Conservation (phyloP, 1,139 yeast genomes). For the Nakaseomyces kungkrabaensis region DNA sequence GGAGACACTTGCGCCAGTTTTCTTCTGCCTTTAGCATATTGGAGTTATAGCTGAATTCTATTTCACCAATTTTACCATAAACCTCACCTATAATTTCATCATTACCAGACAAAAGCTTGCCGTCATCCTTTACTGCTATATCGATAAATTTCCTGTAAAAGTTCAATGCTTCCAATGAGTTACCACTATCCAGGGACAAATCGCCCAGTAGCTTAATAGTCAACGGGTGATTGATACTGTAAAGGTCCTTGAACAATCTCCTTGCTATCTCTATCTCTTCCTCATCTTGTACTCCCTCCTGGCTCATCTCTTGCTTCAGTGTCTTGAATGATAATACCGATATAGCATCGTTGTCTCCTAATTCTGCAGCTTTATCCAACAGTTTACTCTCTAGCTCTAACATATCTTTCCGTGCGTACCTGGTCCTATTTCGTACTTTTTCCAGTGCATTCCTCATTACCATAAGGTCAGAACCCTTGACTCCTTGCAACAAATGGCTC, state of each 20-base stretch:
- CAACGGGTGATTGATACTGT: constrained; percentile 51
- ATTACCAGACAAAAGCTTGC: constrained; percentile 42
- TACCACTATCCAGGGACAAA: constrained; percentile 42
- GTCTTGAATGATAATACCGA: constrained; percentile 60
- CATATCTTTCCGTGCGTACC: constrained; percentile 45
- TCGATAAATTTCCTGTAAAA: constrained; percentile 48
- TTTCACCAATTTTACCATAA: constrained; percentile 56
- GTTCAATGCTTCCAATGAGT: constrained; percentile 42
- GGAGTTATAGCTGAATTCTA: constrained; percentile 43
- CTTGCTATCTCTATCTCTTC: constrained; percentile 60
- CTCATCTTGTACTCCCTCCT: constrained; percentile 17
- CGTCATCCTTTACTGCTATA: constrained; percentile 28
- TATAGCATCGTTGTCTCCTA: constrained; percentile 75
- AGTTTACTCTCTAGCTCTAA: constrained; percentile 57
- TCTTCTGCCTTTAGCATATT: constrained; percentile 43
- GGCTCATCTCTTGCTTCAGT: constrained; percentile 21
- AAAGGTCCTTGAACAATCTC: constrained; percentile 49
- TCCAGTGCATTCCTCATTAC: constrained; percentile 57
- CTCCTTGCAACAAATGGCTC: constrained; percentile 39
- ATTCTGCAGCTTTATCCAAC: constrained; percentile 72
- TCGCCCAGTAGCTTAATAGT: constrained; percentile 70
- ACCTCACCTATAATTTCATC: constrained; percentile 55
- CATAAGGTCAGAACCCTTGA: constrained; percentile 52
- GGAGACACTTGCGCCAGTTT: constrained; percentile 53
- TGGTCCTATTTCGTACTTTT: constrained; percentile 50